These are phyloP conservation scores for Chrysochromulina tobinii DNA, from an alignment of 78 protist species.

Conservation along the genomic window DNA sequence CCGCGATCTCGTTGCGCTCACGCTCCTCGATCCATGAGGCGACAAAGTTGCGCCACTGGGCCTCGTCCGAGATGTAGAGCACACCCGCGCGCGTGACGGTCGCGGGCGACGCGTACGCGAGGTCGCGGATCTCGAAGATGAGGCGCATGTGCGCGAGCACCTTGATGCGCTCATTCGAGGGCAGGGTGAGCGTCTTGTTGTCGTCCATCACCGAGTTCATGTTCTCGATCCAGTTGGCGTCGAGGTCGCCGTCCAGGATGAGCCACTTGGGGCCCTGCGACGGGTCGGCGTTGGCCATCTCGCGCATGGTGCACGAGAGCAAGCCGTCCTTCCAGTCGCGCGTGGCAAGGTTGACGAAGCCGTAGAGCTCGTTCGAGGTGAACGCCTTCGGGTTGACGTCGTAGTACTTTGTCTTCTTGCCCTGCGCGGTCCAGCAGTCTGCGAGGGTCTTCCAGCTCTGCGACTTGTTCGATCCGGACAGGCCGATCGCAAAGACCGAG, in stretches of 20 bases:
- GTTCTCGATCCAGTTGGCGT: slow-evolving; percentile 79
- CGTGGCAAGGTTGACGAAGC: slow-evolving; percentile 61
- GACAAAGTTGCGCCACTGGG: slow-evolving; percentile 9
- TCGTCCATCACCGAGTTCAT: slow-evolving; percentile 87
- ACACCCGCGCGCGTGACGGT: slow-evolving; percentile 82
- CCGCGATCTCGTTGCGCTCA: background rate
- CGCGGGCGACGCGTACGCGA: slow-evolving; percentile 76
- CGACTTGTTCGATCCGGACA: slow-evolving; percentile 76
- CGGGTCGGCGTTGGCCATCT: slow-evolving; percentile 3
- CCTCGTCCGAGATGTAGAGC: background rate
- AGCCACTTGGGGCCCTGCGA: slow-evolving; percentile 65
- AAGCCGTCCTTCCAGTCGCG: slow-evolving; percentile 85
- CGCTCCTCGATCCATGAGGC: background rate
- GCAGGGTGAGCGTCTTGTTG: slow-evolving; percentile 75
- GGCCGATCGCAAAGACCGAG: slow-evolving; percentile 76
- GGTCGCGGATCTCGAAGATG: slow-evolving; percentile 68
- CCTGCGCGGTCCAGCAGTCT: background rate
- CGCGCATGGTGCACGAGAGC: slow-evolving; percentile 68
- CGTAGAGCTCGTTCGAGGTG: slow-evolving; percentile 79
- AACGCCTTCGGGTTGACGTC: slow-evolving; percentile 81
- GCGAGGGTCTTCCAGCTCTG: slow-evolving; percentile 60
- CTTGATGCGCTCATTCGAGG: slow-evolving; percentile 78
- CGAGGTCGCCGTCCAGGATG: slow-evolving; percentile 81
- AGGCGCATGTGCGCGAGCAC: slow-evolving; percentile 71
- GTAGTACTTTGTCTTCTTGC: background rate